Conservation (phyloP, 306 rosid genomes). For the Vigna hirtella region DNA sequence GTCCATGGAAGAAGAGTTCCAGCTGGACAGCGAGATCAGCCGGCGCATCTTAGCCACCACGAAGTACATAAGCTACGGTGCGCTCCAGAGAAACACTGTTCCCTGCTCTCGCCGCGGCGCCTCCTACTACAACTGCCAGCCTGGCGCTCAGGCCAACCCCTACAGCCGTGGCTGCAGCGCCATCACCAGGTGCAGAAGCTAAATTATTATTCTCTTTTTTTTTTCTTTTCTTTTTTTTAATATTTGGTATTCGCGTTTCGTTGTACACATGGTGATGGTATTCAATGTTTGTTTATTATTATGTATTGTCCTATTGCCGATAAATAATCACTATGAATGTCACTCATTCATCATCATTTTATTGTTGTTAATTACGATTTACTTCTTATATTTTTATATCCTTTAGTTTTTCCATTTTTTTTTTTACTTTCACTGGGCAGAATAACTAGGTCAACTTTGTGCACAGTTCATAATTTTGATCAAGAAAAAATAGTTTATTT, state of each 20-base stretch:
- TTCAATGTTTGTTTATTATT: not conserved
- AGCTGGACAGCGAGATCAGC: conserved; percentile 83
- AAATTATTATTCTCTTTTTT: conserved; percentile 10
- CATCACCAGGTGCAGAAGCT: conserved; percentile 94
- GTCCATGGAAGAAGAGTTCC: conserved; percentile 69
- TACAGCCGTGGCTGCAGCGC: conserved; percentile 91
- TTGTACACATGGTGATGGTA: conserved; percentile 51
- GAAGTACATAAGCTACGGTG: conserved; percentile 93
- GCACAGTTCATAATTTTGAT: no score
- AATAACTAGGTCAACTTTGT: no score
- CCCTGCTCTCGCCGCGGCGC: conserved; percentile 98
- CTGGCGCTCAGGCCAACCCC: conserved; percentile 95
- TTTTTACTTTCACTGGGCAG: not conserved
- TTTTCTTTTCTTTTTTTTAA: not conserved
- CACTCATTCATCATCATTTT: not conserved
- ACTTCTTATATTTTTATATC: not conserved
- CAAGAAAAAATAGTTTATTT: no score
- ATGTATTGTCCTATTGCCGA: not conserved
- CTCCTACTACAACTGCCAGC: conserved; percentile 86
- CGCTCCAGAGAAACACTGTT: conserved; percentile 90
- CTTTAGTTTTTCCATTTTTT: not conserved
- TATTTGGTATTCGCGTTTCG: conserved; percentile 45
- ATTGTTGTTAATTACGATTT: not conserved
- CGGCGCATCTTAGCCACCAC: conserved; percentile 90
- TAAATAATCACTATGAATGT: not conserved